Conservation (phyloP, 768 basidiomycete genomes). For the Termitomyces sp. region DNA sequence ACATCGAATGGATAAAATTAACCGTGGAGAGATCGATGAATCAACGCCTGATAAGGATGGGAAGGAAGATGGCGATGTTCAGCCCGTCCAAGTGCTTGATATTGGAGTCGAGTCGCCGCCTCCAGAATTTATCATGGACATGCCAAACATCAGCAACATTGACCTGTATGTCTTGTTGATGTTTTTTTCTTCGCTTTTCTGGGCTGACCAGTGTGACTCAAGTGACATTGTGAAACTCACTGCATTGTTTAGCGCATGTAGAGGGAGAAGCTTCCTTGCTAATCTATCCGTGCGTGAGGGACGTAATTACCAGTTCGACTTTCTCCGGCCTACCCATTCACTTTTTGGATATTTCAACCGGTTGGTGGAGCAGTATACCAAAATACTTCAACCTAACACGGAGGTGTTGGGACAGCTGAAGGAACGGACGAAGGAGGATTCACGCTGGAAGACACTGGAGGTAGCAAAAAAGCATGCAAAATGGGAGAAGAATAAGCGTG, state of each 20-base stretch:
- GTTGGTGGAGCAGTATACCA: conserved; percentile 93
- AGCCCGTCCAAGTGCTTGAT: conserved; percentile 48
- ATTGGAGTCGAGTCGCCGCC: conserved; percentile 72
- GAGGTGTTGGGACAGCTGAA: conserved; percentile 69
- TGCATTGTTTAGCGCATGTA: conserved; percentile 90
- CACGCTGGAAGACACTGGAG: conserved; percentile 77
- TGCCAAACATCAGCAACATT: conserved; percentile 82
- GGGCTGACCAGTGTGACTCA: conserved; percentile 24
- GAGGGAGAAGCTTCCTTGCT: conserved; percentile 82
- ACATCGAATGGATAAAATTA: conserved; percentile 81
- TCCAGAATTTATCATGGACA: conserved; percentile 78
- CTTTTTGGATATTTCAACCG: conserved; percentile 97
- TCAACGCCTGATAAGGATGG: conserved; percentile 39
- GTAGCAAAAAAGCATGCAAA: conserved; percentile 74
- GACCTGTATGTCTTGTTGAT: conserved; percentile 69
- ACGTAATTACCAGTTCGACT: conserved; percentile 97
- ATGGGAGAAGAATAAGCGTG: conserved; percentile 82
- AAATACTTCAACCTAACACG: conserved; percentile 79
- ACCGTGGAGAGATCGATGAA: conserved; percentile 73
- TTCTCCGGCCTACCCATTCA: conserved; percentile 92
- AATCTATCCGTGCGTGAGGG: conserved; percentile 85
- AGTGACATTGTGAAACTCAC: conserved; percentile 97
- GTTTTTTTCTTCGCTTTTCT: neutral
- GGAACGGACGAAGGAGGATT: conserved; percentile 55
- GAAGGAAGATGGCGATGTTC: conserved; percentile 28